These are phyloP conservation scores for Sugiyamaella smithiae DNA, from an alignment of 805 yeast genomes.

Conservation along the genomic window DNA sequence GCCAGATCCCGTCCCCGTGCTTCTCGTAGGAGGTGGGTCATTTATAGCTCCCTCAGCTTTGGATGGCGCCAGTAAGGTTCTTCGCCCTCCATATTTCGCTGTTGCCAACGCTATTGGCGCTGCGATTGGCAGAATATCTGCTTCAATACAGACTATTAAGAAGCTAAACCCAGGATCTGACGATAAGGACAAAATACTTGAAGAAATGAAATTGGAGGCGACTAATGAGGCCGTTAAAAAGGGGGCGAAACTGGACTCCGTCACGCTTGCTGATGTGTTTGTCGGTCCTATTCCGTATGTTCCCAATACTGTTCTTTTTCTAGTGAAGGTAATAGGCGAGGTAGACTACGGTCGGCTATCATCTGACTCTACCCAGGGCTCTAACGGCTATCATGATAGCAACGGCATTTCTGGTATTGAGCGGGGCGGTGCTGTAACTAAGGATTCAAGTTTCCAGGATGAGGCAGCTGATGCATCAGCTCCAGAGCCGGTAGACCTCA, in stretches of 20 bases:
- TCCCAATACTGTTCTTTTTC: conserved; percentile 21
- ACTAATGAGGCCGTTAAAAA: conserved; percentile 24
- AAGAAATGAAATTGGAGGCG: conserved; percentile 25
- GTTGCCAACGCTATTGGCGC: conserved; percentile 54
- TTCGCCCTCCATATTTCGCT: conserved; percentile 41
- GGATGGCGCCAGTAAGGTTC: conserved; percentile 43
- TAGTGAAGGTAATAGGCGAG: conserved; percentile 39
- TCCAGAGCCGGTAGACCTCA: conserved; percentile 17
- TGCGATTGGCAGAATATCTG: conserved; percentile 45
- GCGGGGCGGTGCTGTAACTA: neutral
- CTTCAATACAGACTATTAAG: conserved; percentile 28
- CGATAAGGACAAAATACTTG: conserved; percentile 24
- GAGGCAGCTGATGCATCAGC: neutral
- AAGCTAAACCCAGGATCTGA: conserved; percentile 16
- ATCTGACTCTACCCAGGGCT: neutral
- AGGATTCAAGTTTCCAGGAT: neutral
- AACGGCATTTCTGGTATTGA: neutral
- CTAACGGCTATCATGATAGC: neutral
- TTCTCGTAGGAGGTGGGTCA: conserved; percentile 52
- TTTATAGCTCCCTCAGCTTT: conserved; percentile 40
- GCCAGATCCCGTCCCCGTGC: conserved; percentile 43
- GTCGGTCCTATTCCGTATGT: conserved; percentile 37
- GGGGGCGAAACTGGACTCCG: conserved; percentile 31
- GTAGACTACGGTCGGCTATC: conserved; percentile 36
- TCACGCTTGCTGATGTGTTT: conserved; percentile 31